Evolutionary conservation across 805 yeast genomes (phyloP).

Genomic region (Metschnikowia corniflorae): DNA sequence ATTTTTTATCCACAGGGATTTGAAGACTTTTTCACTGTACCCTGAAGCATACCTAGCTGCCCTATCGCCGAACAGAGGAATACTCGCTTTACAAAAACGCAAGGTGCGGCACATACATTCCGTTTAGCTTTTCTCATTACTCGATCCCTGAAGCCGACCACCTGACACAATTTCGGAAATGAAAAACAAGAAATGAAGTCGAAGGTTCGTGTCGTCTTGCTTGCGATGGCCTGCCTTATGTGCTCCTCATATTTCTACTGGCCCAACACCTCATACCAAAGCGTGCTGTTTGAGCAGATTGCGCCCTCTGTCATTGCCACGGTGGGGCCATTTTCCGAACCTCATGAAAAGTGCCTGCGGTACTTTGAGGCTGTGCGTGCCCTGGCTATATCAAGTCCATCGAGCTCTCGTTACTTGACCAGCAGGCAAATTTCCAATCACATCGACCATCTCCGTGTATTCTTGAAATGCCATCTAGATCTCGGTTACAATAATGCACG

Average conservation of each 20-base stretch:
- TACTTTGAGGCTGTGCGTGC: conserved; percentile 12
- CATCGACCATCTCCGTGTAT: conserved; percentile 15
- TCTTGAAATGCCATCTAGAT: conserved; percentile 12
- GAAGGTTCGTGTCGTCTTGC: conserved; percentile 9
- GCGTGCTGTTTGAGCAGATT: conserved; percentile 11
- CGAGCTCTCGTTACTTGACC: conserved; percentile 12
- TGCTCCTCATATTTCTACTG: conserved; percentile 9
- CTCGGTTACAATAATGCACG: conserved; percentile 7
- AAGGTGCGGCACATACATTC: too few relatives aligned
- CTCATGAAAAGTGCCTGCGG: conserved; percentile 9
- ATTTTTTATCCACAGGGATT: too few relatives aligned
- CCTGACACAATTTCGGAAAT: too few relatives aligned
- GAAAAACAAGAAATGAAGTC: conserved; percentile 12
- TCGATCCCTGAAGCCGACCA: too few relatives aligned
- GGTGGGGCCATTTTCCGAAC: conserved; percentile 3
- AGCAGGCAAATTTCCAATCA: conserved; percentile 14
- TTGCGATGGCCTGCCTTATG: conserved; percentile 5
- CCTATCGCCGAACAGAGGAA: too few relatives aligned
- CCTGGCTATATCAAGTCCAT: conserved; percentile 8
- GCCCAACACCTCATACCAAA: conserved; percentile 14
- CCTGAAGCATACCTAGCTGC: too few relatives aligned
- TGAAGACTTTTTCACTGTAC: too few relatives aligned
- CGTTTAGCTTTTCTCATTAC: too few relatives aligned
- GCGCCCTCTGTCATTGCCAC: conserved; percentile 5
- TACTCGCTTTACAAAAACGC: too few relatives aligned